Evolutionary conservation across 2,329 filamentous ascomycete species (phyloP).

Genomic region (Dactylonectria estremocensis): DNA sequence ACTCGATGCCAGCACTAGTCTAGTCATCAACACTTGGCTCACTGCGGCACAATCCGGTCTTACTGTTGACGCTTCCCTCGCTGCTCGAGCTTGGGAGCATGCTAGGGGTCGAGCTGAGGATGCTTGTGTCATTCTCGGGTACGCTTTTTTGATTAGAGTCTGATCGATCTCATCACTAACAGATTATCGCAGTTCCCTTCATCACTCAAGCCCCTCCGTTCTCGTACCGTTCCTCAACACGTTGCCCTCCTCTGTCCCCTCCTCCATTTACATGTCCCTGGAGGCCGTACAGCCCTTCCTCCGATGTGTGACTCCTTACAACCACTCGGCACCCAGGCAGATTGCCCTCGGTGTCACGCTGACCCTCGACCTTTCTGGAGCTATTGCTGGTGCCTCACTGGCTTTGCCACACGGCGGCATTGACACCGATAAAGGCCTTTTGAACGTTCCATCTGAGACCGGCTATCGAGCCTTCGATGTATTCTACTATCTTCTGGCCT

Average conservation of each 20-base stretch:
- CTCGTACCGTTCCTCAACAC: conserved; percentile 85
- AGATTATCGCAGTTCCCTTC: conserved; percentile 77
- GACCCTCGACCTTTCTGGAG: conserved; percentile 85
- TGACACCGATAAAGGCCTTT: conserved; percentile 84
- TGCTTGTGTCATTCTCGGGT: conserved; percentile 92
- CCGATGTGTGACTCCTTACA: conserved; percentile 88
- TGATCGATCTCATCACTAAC: conserved; percentile 29
- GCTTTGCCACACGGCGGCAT: conserved; percentile 90
- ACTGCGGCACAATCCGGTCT: conserved; percentile 81
- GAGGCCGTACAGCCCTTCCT: conserved; percentile 89
- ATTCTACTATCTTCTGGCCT: conserved; percentile 96
- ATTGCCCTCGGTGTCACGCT: conserved; percentile 86
- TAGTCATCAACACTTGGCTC: conserved; percentile 97
- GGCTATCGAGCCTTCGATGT: conserved; percentile 97
- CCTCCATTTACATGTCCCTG: conserved; percentile 82
- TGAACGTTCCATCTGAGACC: conserved; percentile 83
- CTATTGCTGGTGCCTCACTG: conserved; percentile 81
- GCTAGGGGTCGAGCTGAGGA: conserved; percentile 94
- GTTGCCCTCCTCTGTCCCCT: conserved; percentile 84
- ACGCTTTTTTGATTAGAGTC: conserved; percentile 51
- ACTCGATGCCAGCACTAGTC: conserved; percentile 89
- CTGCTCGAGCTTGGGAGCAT: conserved; percentile 93
- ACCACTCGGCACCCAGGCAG: conserved; percentile 87
- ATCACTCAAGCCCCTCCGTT: conserved; percentile 89
- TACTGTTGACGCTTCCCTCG: conserved; percentile 85